Evolutionary conservation across 306 rosid species (phyloP).

Genomic region (Castanospermum australe): DNA sequence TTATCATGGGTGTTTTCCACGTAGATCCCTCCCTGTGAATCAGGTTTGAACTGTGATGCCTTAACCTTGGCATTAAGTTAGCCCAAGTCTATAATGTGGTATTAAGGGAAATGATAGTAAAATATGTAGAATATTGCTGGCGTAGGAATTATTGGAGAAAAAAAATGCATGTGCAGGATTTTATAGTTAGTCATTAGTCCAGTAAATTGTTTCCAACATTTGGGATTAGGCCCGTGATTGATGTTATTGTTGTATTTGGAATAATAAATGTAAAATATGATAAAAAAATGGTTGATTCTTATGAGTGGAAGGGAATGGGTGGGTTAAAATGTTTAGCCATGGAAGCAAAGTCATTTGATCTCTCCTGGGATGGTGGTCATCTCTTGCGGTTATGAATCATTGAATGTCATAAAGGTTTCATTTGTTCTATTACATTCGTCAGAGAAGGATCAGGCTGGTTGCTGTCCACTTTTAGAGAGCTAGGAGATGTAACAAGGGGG

Average conservation of each 20-base stretch:
- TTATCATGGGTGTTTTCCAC: neutral
- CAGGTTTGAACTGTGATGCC: neutral
- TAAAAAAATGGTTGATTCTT: neutral
- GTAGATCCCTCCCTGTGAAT: neutral
- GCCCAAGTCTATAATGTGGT: conserved; percentile 23
- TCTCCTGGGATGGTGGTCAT: neutral
- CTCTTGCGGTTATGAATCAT: too few relatives aligned
- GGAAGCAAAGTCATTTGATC: neutral
- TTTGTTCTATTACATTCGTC: too few relatives aligned
- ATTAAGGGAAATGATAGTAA: neutral
- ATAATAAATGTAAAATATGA: neutral
- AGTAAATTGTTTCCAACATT: neutral
- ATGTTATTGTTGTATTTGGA: neutral
- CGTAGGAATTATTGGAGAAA: neutral
- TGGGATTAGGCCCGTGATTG: neutral
- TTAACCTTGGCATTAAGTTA: neutral
- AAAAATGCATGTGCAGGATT: neutral
- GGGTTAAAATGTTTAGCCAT: neutral
- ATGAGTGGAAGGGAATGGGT: neutral
- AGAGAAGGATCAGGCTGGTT: too few relatives aligned
- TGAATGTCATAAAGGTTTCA: too few relatives aligned
- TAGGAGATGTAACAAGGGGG: too few relatives aligned
- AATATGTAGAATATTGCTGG: neutral
- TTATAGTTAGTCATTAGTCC: conserved; percentile 2
- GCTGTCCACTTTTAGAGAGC: too few relatives aligned